phyloP scores from a whole-genome alignment of 192 early-diverging fungal genomes.

The Rhizoclosmatium sp. region DNA sequence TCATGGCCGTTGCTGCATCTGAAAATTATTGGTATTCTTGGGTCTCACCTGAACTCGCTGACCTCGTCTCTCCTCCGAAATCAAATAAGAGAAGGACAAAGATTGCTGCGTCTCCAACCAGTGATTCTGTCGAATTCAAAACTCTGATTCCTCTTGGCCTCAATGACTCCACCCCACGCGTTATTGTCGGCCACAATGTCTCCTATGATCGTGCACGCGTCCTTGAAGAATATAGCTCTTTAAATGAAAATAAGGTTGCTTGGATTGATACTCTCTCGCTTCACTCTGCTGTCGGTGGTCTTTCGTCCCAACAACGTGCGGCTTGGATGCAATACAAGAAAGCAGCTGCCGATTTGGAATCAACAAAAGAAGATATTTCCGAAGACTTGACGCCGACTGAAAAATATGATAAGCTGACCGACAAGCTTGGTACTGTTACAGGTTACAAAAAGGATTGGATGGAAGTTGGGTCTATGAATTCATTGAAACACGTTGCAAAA shows the following conservation, averaged over 20 bases:
- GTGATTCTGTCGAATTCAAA: background rate
- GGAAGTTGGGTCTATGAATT: slow-evolving; percentile 74
- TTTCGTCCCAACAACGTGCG: slow-evolving; percentile 88
- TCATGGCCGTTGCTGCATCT: slow-evolving; percentile 83
- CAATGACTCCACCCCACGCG: slow-evolving; percentile 41
- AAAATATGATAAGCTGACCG: slow-evolving; percentile 46
- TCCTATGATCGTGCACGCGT: slow-evolving; percentile 90
- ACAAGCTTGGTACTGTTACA: slow-evolving; percentile 23
- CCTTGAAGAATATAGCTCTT: slow-evolving; percentile 78
- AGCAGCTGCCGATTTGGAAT: slow-evolving; percentile 42
- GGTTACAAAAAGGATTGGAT: slow-evolving; percentile 48
- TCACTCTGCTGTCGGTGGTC: slow-evolving; percentile 86
- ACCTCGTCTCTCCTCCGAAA: background rate
- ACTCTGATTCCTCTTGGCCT: slow-evolving; percentile 74
- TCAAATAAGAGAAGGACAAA: background rate
- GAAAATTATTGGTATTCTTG: slow-evolving; percentile 87
- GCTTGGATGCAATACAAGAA: slow-evolving; percentile 79
- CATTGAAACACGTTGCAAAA: slow-evolving; percentile 77
- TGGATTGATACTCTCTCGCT: slow-evolving; percentile 95
- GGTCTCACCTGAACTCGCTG: slow-evolving; percentile 82
- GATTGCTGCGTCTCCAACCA: background rate
- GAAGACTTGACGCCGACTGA: slow-evolving; percentile 56
- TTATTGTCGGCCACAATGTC: slow-evolving; percentile 92
- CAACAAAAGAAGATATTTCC: slow-evolving; percentile 26
- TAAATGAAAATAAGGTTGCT: slow-evolving; percentile 60